Evolutionary conservation across 2,329 filamentous ascomycete species (phyloP).

Genomic region (Beauveria scarabaeidicola): DNA sequence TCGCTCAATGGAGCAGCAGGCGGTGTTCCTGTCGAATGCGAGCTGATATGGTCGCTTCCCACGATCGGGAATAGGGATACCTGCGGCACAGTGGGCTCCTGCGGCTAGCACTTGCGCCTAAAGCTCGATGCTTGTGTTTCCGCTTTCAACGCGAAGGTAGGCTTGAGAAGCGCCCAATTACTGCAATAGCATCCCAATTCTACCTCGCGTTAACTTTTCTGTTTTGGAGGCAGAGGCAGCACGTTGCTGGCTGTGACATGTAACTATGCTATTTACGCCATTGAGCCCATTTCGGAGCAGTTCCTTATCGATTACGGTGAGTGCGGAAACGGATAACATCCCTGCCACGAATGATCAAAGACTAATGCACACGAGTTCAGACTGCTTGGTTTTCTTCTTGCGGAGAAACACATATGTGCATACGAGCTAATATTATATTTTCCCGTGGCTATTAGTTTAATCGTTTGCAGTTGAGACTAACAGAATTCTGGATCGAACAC

Average conservation of each 20-base stretch:
- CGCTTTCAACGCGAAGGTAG: background rate
- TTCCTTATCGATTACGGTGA: constrained; percentile 4
- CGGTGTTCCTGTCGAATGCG: background rate
- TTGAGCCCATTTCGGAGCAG: background rate
- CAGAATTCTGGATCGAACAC: too few species aligned
- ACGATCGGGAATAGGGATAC: background rate
- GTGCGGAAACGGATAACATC: constrained; percentile 1
- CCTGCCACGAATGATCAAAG: background rate
- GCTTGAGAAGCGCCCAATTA: background rate
- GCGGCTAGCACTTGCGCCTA: background rate
- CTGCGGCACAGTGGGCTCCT: background rate
- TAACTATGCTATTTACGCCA: background rate
- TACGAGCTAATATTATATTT: too few species aligned
- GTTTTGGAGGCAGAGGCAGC: background rate
- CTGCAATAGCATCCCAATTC: background rate
- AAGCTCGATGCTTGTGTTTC: background rate
- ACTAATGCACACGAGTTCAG: too few species aligned
- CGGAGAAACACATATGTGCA: too few species aligned
- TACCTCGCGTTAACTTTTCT: background rate
- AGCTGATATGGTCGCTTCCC: background rate
- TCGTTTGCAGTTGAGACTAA: too few species aligned
- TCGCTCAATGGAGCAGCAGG: background rate
- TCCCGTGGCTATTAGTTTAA: too few species aligned
- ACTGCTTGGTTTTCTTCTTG: too few species aligned
- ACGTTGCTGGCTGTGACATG: background rate